Conservation (phyloP, 2,329 filamentous ascomycete genomes). For the Talaromyces sp. region DNA sequence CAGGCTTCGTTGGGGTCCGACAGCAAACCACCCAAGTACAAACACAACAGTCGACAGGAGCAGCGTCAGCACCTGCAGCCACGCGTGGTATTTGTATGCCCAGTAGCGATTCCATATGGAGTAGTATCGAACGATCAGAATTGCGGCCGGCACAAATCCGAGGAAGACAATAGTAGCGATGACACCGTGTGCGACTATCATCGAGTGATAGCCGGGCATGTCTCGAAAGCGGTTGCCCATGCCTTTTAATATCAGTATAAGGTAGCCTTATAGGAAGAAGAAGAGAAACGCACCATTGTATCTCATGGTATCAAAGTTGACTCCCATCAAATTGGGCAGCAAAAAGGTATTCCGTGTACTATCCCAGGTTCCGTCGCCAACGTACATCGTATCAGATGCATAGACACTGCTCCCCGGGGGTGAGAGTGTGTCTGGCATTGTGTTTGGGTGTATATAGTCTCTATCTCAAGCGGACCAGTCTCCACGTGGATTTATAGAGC, state of each 20-base stretch:
- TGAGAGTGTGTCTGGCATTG: slow-evolving; percentile 41
- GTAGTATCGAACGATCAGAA: slow-evolving; percentile 57
- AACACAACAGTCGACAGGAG: slow-evolving; percentile 57
- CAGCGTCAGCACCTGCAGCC: slow-evolving; percentile 57
- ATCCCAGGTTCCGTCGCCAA: slow-evolving; percentile 64
- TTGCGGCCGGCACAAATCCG: slow-evolving; percentile 53
- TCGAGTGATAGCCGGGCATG: slow-evolving; percentile 51
- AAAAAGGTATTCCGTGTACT: slow-evolving; percentile 56
- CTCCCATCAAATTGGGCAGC: slow-evolving; percentile 57
- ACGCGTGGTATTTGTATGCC: slow-evolving; percentile 57
- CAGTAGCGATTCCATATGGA: slow-evolving; percentile 47
- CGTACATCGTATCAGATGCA: slow-evolving; percentile 54
- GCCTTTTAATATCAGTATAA: slow-evolving; percentile 34
- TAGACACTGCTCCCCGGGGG: slow-evolving; percentile 57
- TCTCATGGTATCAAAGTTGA: slow-evolving; percentile 61
- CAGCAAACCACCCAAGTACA: slow-evolving; percentile 57
- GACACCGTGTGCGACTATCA: slow-evolving; percentile 56
- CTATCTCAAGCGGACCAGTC: background rate
- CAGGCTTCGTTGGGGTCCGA: slow-evolving; percentile 54
- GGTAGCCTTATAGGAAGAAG: background rate
- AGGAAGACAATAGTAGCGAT: slow-evolving; percentile 58
- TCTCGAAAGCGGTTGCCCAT: slow-evolving; percentile 62
- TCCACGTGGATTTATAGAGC: slow-evolving; percentile 15
- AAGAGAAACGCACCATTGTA: slow-evolving; percentile 52
- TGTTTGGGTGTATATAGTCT: slow-evolving; percentile 7